Conservation (phyloP, 148 eudicot genomes). For the Vaccinium corymbosum region DNA sequence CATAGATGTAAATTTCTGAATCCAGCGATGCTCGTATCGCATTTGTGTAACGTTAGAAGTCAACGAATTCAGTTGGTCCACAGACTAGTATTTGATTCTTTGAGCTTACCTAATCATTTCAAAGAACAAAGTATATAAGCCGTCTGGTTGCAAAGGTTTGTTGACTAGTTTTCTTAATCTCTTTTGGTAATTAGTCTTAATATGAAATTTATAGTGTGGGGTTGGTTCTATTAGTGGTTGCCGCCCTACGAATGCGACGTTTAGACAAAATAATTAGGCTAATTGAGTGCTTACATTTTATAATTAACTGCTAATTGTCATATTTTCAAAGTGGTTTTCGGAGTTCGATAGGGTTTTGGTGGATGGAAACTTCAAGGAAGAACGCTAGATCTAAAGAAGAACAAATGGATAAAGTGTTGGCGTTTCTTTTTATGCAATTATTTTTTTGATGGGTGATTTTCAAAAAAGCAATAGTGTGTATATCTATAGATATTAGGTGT, state of each 20-base stretch:
- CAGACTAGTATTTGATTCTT: neutral
- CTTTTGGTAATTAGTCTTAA: neutral
- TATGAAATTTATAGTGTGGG: neutral
- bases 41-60: neutral
- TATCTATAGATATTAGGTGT: too few species aligned
- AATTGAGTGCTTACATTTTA: neutral
- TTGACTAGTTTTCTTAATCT: too few species aligned
- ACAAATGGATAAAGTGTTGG: neutral
- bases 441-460: neutral
- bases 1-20: too few species aligned
- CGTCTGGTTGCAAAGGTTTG: too few species aligned
- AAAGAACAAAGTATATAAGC: neutral
- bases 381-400: neutral
- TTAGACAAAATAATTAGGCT: neutral
- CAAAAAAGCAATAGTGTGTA: neutral
- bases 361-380: slow-evolving; percentile 15
- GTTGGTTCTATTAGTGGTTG: neutral
- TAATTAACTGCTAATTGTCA: neutral
- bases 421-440: neutral
- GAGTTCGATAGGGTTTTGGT: neutral
- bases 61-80: neutral
- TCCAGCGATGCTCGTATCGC: neutral
- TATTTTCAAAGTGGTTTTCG: neutral
- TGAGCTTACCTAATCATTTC: neutral
- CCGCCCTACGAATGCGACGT: slow-evolving; percentile 7